These are phyloP conservation scores for Maudiozyma turicensis DNA, from an alignment of 805 yeast species.

Conservation along the genomic window DNA sequence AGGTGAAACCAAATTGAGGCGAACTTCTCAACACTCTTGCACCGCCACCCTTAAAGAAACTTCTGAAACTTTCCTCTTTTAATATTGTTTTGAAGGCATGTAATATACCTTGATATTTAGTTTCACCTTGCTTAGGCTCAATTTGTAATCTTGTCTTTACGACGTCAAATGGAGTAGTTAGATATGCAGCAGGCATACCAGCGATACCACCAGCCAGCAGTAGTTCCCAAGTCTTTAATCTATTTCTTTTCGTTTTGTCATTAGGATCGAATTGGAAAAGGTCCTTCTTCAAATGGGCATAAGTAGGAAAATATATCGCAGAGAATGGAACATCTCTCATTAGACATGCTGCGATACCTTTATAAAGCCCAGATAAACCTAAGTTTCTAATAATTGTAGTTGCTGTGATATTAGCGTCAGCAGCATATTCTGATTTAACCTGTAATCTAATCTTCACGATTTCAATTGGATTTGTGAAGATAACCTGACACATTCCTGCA, in stretches of 20 bases:
- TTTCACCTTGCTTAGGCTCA: slow-evolving; percentile 67
- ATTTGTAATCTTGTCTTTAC: slow-evolving; percentile 91
- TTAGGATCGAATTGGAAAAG: slow-evolving; percentile 75
- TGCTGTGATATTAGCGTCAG: slow-evolving; percentile 31
- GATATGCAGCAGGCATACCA: slow-evolving; percentile 95
- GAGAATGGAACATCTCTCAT: slow-evolving; percentile 94
- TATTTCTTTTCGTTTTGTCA: slow-evolving; percentile 45
- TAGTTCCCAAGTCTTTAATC: slow-evolving; percentile 73
- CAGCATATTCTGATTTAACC: slow-evolving; percentile 67
- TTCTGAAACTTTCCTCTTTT: slow-evolving; percentile 72
- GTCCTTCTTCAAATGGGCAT: slow-evolving; percentile 82
- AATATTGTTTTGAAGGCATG: slow-evolving; percentile 70
- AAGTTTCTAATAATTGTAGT: slow-evolving; percentile 63
- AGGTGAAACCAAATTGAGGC: slow-evolving; percentile 95
- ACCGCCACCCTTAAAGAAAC: slow-evolving; percentile 92
- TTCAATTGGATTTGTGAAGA: slow-evolving; percentile 92
- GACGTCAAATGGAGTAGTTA: slow-evolving; percentile 95
- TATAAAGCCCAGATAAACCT: slow-evolving; percentile 79
- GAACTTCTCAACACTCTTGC: slow-evolving; percentile 93
- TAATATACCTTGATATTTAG: slow-evolving; percentile 61
- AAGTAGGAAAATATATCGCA: slow-evolving; percentile 94
- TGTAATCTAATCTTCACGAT: slow-evolving; percentile 91
- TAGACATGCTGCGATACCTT: slow-evolving; percentile 85
- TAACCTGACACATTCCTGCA: slow-evolving; percentile 95
- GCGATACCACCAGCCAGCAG: slow-evolving; percentile 86